Evolutionary conservation across 2,329 filamentous ascomycete genomes (phyloP).

Genomic region (Fusarium newnesense): DNA sequence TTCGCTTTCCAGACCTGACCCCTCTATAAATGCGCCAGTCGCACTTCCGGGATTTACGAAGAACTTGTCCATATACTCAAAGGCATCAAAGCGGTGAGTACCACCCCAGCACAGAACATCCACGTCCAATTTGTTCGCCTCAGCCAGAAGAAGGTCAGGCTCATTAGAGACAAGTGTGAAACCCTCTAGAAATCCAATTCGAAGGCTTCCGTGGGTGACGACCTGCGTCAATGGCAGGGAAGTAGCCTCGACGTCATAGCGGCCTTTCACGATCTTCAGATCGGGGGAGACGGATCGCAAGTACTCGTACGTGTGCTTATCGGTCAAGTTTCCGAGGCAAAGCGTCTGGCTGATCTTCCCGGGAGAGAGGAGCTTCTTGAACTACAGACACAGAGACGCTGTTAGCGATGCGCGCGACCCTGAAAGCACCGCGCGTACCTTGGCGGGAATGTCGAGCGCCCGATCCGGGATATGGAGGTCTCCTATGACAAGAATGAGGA

Average conservation of each 20-base stretch:
- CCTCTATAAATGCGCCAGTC: conserved; percentile 70
- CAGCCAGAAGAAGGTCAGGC: conserved; percentile 73
- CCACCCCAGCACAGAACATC: conserved; percentile 77
- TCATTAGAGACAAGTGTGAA: conserved; percentile 75
- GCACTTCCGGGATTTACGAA: conserved; percentile 76
- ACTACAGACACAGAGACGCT: conserved; percentile 59
- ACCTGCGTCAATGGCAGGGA: conserved; percentile 73
- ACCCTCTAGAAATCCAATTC: conserved; percentile 74
- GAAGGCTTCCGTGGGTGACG: conserved; percentile 72
- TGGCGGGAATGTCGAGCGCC: conserved; percentile 88
- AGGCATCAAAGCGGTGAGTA: conserved; percentile 75
- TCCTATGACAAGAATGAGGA: conserved; percentile 90
- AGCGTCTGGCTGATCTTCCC: conserved; percentile 86
- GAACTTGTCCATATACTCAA: conserved; percentile 80
- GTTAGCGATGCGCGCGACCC: conserved; percentile 40
- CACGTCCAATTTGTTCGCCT: conserved; percentile 75
- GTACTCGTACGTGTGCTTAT: conserved; percentile 83
- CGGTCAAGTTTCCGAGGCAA: conserved; percentile 83
- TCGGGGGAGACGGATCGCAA: conserved; percentile 78
- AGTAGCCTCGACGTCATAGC: conserved; percentile 73
- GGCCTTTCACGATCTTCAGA: conserved; percentile 75
- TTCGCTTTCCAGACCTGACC: conserved; percentile 68
- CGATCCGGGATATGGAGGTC: conserved; percentile 95
- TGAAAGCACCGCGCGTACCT: conserved; percentile 64
- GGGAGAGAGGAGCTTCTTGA: conserved; percentile 85